These are phyloP conservation scores for Puccinia horiana DNA, from an alignment of 1,284 basidiomycete genomes.

Conservation along the genomic window DNA sequence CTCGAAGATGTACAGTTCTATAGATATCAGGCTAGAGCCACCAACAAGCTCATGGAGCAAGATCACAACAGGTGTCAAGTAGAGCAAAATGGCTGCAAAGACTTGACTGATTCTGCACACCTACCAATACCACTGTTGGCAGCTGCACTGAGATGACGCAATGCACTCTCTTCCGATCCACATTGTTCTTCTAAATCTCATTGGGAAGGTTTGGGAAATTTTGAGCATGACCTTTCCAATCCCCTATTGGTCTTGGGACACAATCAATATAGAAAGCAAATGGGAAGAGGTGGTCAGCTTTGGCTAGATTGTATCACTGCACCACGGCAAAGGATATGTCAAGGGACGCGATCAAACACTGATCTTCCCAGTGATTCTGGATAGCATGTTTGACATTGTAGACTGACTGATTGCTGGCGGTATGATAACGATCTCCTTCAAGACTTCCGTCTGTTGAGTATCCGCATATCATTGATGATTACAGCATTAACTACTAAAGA, in stretches of 20 bases:
- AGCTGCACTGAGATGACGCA: slow-evolving; percentile 60
- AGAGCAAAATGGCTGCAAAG: slow-evolving; percentile 77
- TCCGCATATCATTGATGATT: slow-evolving; percentile 48
- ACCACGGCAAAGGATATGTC: slow-evolving; percentile 54
- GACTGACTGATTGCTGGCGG: slow-evolving; percentile 68
- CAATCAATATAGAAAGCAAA: slow-evolving; percentile 67
- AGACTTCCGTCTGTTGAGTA: slow-evolving; percentile 31
- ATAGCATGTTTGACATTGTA: slow-evolving; percentile 58
- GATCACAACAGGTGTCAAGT: slow-evolving; percentile 68
- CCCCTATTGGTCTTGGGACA: slow-evolving; percentile 51
- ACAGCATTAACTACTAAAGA: slow-evolving; percentile 19
- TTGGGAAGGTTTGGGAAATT: slow-evolving; percentile 53
- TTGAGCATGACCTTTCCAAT: slow-evolving; percentile 55
- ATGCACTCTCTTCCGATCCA: slow-evolving; percentile 57
- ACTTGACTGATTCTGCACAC: slow-evolving; percentile 77
- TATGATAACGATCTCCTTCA: slow-evolving; percentile 63
- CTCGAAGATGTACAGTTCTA: slow-evolving; percentile 64
- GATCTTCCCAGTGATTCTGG: slow-evolving; percentile 54
- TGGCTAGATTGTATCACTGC: slow-evolving; percentile 72
- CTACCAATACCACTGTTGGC: slow-evolving; percentile 65
- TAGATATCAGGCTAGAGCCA: slow-evolving; percentile 66
- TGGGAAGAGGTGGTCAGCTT: slow-evolving; percentile 78
- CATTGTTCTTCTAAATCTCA: slow-evolving; percentile 56
- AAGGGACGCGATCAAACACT: slow-evolving; percentile 50
- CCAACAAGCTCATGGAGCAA: slow-evolving; percentile 70